Percentiles rank a stretch among this genome's conserved stretches.
phyloP scores from a whole-genome alignment of 768 basidiomycete genomes.

The Cantharellus cinnabarinus region DNA sequence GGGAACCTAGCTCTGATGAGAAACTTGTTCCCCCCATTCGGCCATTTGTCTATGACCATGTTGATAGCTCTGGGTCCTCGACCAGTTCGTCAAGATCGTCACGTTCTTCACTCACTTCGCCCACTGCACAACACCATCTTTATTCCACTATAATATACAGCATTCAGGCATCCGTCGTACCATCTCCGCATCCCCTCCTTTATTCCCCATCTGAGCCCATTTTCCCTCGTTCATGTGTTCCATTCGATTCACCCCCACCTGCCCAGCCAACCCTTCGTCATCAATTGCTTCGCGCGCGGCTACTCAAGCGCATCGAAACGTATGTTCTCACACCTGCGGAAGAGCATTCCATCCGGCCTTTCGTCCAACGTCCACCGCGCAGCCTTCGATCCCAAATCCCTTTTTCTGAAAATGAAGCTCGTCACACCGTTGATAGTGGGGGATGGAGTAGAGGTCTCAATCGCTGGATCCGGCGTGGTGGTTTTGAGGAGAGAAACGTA shows the following conservation, averaged over 20 bases:
- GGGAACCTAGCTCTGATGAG: not conserved
- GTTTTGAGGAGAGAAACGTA: constrained; percentile 50
- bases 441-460: constrained; percentile 34
- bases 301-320: not conserved
- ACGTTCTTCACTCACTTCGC: not conserved
- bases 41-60: not conserved
- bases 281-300: not conserved
- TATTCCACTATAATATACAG: not conserved
- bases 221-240: not conserved
- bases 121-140: not conserved
- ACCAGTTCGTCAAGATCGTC: not conserved
- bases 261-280: not conserved
- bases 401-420: not conserved
- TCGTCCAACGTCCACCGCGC: constrained; percentile 4
- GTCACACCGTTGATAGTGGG: not conserved
- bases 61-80: not conserved
- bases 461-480: constrained; percentile 51
- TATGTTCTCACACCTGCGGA: constrained; percentile 21
- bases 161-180: not conserved
- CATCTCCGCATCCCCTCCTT: not conserved
- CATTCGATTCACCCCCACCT: not conserved
- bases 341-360: constrained; percentile 20
- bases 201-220: not conserved
- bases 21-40: not conserved
- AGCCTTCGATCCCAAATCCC: constrained; percentile 1